phyloP scores from a whole-genome alignment of 495 filamentous ascomycete genomes.

The Tuber calosporum region DNA sequence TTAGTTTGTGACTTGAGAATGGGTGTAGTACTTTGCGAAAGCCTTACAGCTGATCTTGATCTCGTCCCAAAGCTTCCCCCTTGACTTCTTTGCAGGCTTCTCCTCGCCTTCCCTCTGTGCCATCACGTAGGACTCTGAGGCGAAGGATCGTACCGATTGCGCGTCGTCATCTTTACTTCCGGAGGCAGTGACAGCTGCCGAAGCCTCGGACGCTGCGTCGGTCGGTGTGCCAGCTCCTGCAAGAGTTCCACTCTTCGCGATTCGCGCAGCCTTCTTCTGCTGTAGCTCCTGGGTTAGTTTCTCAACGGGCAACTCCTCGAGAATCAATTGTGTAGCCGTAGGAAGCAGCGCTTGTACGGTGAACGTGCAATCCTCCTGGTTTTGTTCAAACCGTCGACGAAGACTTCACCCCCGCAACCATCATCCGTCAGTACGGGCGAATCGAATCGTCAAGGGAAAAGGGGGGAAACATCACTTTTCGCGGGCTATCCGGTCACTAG shows the following conservation, averaged over 20 bases:
- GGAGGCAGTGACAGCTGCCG: conserved; percentile 11
- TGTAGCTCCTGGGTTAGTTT: conserved; percentile 83
- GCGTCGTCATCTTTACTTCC: conserved; percentile 34
- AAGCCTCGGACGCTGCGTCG: conserved; percentile 27
- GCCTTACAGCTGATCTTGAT: conserved; percentile 85
- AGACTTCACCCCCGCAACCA: conserved; percentile 51
- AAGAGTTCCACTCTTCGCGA: conserved; percentile 52
- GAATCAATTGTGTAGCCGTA: conserved; percentile 78
- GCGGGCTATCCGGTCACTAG: conserved; percentile 82
- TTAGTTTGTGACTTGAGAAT: conserved; percentile 19
- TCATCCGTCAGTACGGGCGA: neutral
- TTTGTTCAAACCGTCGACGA: conserved; percentile 92
- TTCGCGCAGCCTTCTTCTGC: conserved; percentile 75
- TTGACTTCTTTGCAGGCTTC: conserved; percentile 62
- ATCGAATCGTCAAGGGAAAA: neutral
- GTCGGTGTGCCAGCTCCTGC: conserved; percentile 5
- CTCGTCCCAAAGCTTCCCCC: conserved; percentile 93
- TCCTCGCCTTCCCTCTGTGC: conserved; percentile 41
- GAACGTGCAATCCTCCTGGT: conserved; percentile 96
- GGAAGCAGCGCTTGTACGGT: conserved; percentile 95
- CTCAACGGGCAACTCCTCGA: conserved; percentile 82
- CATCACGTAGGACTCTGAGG: conserved; percentile 39
- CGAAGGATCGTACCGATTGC: conserved; percentile 40
- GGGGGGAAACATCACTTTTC: conserved; percentile 67
- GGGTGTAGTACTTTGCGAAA: neutral